Conservation (phyloP, 108 stramenopile genomes). For the Cyclotella baltica region DNA sequence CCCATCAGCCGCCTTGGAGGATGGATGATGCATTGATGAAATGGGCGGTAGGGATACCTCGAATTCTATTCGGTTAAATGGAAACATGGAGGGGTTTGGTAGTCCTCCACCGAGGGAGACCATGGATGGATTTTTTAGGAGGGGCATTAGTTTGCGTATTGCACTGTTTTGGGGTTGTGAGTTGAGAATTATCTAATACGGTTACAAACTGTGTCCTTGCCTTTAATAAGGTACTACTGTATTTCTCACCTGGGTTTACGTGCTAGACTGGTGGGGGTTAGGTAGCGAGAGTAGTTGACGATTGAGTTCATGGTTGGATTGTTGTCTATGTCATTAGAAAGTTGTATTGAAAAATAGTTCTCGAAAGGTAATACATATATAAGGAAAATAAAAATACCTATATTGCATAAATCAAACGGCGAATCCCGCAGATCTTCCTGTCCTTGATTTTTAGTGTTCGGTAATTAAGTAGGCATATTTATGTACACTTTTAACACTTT, state of each 20-base stretch:
- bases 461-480: too few species aligned
- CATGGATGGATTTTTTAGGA: conserved; percentile 37
- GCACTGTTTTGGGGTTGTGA: too few species aligned
- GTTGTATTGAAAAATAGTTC: background rate
- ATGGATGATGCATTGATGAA: background rate
- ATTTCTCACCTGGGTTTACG: too few species aligned
- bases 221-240: too few species aligned
- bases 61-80: conserved; percentile 18
- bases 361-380: too few species aligned
- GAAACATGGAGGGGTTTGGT: conserved; percentile 52
- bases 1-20: background rate
- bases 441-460: too few species aligned
- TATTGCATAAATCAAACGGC: too few species aligned
- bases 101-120: conserved; percentile 58
- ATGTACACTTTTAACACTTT: too few species aligned
- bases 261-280: background rate
- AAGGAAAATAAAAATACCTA: too few species aligned
- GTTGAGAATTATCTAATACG: too few species aligned
- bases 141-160: conserved; percentile 45
- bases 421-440: too few species aligned
- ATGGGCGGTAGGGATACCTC: conserved; percentile 3
- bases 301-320: conserved; percentile 1
- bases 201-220: too few species aligned
- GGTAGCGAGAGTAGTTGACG: conserved; percentile 16
- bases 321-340: background rate